Base-by-base conservation (phyloP, 2,329 filamentous ascomycete species). In the Fusarium sp. region DNA sequence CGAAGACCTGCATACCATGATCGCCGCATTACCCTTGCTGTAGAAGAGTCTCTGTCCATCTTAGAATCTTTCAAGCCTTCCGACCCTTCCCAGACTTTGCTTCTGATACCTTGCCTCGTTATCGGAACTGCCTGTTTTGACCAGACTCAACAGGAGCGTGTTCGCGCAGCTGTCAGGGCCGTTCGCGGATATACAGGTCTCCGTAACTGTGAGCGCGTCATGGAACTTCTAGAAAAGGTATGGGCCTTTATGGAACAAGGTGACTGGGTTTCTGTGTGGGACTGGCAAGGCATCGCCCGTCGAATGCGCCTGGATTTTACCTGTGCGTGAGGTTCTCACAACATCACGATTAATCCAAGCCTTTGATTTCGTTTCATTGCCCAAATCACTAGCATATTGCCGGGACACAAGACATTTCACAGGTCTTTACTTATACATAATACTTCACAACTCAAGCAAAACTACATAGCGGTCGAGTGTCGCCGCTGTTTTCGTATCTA, bases 101-200 rank as follows among this genome's bases (percentile, higher is more conserved):
- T 90, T 1, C 78, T 91, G 22, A 85, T 90, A 16, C 89, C 89
- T 1, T 88, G 87, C 58, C 83, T 90, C 25, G 78, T 91, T 3
- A 85, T 90, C 43, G 89, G 89, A 24, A 87, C 86, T n/a, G 85
- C 87, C 1, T 87, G 86, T 63, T 89, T 90, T 70, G 82, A 85
- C 4, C 78, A 81, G 1, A 68, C 76, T 4, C 87, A 90, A 67
- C 86, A 87, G 53, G 81, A 85, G n/a, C 82, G 86, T 15, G 80
- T 90, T 9, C 81, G 85, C 6, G 78, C 78, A 3, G 85, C 87
- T 2, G 76, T 90, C 53, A 81, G 80, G 45, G 82, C 81, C 0
- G 83, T 90, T 8, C 84, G 85, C 43, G 84, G 83, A 2, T 91
- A 90, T 71, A 90, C 88, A 1, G 88, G 88, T 6, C 81, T 90